Base-by-base conservation (phyloP, 1,284 basidiomycete species). In the Sporisorium exsertum region DNA sequence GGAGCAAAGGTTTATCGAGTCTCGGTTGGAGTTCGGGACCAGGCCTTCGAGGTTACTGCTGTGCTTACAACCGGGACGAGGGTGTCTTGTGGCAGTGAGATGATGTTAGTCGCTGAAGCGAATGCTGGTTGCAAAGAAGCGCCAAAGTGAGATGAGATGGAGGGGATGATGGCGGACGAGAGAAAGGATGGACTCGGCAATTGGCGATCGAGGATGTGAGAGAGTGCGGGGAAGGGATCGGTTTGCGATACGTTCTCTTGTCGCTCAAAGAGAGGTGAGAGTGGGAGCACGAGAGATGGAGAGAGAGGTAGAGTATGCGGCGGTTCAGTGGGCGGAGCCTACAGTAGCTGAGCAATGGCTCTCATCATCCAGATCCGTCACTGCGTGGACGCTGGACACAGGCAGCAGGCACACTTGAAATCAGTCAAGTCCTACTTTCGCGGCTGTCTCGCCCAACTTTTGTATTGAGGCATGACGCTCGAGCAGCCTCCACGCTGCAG, bases 401-500 rank as follows among this genome's bases (percentile, higher is more conserved):
- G 16, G 18, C 35, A 53, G 10, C 35, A 40, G 15, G 27, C 40
- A 20, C 32, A 20, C 50, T 22, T 35, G 5, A 20, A 20, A 18
- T 7, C 10, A 10, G 18, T 1, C 2, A 24, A 29, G 15, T 29
- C 22, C 46, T 18, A 26, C 47, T 29, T 32, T 40, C 8, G 18
- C 8, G 18, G 37, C 37, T 40, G 37, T 40, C 37, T 40, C 16
- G 37, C 18, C 37, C 18, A 18, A 16, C 16, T n/a, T 29, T 49
- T 49, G 47, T 49, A 49, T 49, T 49, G 16, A 33, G 8, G 12
- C 32, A 56, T 56, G 54, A 56, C 54, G 54, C 54, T 55, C 22
- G 40, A 29, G 24, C 32, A 55, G 53, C 26, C 53, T 46, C 54
- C 54, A 56, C 54, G 43, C 43, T 56, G 54, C 54, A 45, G 54